phyloP scores from a whole-genome alignment of 225 moss, liverwort and hornwort genomes.

The Physcomitrellopsis africana region DNA sequence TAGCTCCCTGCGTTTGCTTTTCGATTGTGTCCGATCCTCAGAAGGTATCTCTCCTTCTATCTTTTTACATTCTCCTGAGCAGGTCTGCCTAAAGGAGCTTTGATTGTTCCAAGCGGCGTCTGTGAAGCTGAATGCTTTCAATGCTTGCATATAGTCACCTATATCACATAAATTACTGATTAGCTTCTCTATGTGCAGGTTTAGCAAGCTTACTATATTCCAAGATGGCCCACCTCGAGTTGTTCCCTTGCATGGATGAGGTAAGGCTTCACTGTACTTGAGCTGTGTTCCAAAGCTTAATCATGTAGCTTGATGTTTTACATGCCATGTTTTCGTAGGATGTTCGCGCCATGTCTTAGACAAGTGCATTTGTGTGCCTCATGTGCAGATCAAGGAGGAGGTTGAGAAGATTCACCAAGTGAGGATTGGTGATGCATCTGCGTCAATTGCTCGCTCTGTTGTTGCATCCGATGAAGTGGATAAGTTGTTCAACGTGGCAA shows the following conservation, averaged over 20 bases:
- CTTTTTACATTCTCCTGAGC: too few relatives aligned
- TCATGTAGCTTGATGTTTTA: neutral
- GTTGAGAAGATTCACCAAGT: slow-evolving; percentile 11
- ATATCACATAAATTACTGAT: neutral
- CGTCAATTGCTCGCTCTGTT: slow-evolving; percentile 12
- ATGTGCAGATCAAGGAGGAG: slow-evolving; percentile 32
- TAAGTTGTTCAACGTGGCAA: slow-evolving; percentile 20
- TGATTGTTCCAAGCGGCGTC: too few relatives aligned
- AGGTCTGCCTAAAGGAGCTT: too few relatives aligned
- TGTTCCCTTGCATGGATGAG: slow-evolving; percentile 26
- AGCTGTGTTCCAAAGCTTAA: neutral
- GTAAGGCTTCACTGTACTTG: neutral
- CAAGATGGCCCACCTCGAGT: slow-evolving; percentile 13
- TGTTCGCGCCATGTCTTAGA: neutral
- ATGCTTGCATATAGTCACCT: neutral
- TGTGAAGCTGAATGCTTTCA: neutral
- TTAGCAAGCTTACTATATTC: neutral
- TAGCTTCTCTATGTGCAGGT: neutral
- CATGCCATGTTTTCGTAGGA: neutral
- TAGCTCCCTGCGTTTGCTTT: neutral
- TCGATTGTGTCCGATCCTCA: too few relatives aligned
- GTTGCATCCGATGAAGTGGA: slow-evolving; percentile 29
- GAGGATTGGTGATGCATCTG: neutral
- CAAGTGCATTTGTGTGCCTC: neutral
- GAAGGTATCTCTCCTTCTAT: too few relatives aligned